phyloP scores from a whole-genome alignment of 228 moss, liverwort and hornwort species.

The Sphagnum fallax region DNA sequence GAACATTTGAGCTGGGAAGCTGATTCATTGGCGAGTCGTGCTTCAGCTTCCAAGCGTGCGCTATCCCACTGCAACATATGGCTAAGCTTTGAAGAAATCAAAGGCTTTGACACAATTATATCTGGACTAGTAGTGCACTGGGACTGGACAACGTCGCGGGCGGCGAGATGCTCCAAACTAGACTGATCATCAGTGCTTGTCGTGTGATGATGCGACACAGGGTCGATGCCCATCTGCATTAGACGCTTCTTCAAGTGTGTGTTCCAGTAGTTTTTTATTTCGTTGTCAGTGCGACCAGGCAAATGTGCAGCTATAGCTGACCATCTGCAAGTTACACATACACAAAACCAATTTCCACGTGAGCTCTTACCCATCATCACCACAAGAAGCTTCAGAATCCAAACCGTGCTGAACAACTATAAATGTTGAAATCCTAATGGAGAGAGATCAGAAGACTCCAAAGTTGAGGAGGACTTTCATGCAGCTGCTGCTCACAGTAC shows the following conservation, averaged over 20 bases:
- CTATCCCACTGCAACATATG: constrained; percentile 41
- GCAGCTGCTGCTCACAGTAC: too few species aligned
- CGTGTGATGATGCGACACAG: constrained; percentile 26
- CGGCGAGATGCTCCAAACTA: too few species aligned
- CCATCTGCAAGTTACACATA: constrained; percentile 16
- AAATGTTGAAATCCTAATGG: too few species aligned
- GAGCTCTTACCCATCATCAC: too few species aligned
- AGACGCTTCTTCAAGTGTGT: constrained; percentile 49
- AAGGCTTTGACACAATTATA: not conserved
- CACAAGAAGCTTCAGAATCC: too few species aligned
- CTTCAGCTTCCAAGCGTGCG: constrained; percentile 29
- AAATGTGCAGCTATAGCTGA: constrained; percentile 47
- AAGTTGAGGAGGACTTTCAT: too few species aligned
- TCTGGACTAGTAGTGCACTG: constrained; percentile 3
- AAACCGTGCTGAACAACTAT: too few species aligned
- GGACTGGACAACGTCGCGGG: constrained; percentile 1
- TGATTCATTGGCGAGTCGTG: constrained; percentile 12
- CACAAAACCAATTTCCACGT: too few species aligned
- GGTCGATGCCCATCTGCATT: constrained; percentile 36
- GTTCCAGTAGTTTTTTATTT: constrained; percentile 58
- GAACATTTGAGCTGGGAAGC: too few species aligned
- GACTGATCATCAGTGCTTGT: not conserved
- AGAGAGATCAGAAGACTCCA: too few species aligned
- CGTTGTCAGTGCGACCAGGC: constrained; percentile 43
- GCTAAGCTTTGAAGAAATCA: constrained; percentile 31